Conservation (phyloP, 2,329 filamentous ascomycete species). For the Alternaria gaisen region DNA sequence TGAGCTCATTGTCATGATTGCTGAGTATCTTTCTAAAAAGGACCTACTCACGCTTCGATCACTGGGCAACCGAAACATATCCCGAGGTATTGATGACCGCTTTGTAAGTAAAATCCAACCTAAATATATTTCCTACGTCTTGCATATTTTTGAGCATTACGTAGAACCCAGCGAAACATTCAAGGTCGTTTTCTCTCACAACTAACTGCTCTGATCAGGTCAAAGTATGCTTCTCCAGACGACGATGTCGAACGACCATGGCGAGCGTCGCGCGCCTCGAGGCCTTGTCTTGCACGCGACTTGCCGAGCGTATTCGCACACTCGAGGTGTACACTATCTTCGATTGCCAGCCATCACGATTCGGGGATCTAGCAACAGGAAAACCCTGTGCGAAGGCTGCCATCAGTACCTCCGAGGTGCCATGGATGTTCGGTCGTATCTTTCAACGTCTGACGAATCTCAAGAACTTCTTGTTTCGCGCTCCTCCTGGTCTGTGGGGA, state of each 20-base stretch:
- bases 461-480: background rate
- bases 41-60: slow-evolving; percentile 7
- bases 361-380: background rate
- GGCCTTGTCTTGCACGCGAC: slow-evolving; percentile 4
- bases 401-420: background rate
- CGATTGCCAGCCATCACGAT: background rate
- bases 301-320: slow-evolving; percentile 3
- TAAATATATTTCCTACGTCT: background rate
- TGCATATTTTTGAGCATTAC: background rate
- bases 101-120: slow-evolving; percentile 2
- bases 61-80: slow-evolving; percentile 2
- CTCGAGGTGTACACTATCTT: slow-evolving; percentile 1
- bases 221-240: background rate
- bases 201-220: slow-evolving; percentile 1
- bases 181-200: background rate
- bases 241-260: slow-evolving; percentile 3
- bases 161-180: background rate
- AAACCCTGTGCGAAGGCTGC: background rate
- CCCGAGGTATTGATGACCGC: slow-evolving; percentile 3
- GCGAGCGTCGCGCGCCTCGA: background rate
- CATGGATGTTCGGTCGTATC: background rate
- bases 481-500: background rate
- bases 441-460: background rate
- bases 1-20: slow-evolving; percentile 12
- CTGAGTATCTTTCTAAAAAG: background rate